Conservation (phyloP, 345 rosid species). For the Cardamine resedifolia region DNA sequence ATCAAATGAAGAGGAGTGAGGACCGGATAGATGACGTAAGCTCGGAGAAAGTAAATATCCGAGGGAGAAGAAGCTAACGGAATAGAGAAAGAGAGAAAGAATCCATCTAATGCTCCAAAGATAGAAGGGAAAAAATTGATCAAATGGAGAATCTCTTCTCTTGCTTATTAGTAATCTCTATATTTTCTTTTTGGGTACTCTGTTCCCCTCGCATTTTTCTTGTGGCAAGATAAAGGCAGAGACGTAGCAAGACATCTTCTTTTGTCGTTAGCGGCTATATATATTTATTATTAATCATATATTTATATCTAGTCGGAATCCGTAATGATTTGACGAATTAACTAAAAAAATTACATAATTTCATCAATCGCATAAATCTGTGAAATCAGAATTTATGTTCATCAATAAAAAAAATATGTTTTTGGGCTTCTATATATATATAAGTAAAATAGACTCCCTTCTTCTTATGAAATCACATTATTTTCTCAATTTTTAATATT, state of each 20-base stretch:
- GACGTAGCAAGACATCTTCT: constrained; percentile 28
- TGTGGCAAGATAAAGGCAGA: constrained; percentile 35
- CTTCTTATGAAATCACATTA: no score
- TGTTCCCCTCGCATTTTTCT: constrained; percentile 13
- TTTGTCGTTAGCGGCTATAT: constrained; percentile 3
- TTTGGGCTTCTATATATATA: no score
- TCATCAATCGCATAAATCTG: background rate
- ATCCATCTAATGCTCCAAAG: constrained; percentile 38
- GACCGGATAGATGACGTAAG: constrained; percentile 37
- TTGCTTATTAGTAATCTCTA: background rate
- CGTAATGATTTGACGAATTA: background rate
- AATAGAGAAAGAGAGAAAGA: background rate
- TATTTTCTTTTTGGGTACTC: constrained; percentile 6
- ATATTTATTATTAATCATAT: background rate
- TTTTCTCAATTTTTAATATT: no score
- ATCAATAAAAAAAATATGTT: no score
- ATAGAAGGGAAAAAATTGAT: background rate
- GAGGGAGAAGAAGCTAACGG: constrained; percentile 37
- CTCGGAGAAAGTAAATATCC: constrained; percentile 30
- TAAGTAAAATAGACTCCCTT: no score
- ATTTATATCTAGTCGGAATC: background rate
- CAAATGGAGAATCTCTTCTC: background rate
- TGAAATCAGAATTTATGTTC: background rate
- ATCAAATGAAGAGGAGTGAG: background rate
- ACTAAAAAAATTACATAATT: no score